These are phyloP conservation scores for Actinomortierella wolfii DNA, from an alignment of 371 early-diverging fungal genomes.

Conservation along the genomic window DNA sequence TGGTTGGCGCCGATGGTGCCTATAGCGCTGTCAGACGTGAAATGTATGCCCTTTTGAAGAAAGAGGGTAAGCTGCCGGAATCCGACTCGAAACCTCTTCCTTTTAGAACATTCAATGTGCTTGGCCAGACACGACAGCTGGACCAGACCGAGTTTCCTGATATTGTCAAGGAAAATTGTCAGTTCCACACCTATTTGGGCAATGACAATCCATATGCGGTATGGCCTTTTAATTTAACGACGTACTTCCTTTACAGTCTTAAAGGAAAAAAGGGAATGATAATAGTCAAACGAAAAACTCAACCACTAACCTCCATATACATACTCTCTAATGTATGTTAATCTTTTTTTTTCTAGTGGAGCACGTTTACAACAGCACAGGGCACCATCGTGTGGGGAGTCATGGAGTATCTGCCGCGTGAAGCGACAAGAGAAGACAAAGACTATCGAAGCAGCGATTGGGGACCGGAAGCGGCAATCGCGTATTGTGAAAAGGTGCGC, in stretches of 20 bases:
- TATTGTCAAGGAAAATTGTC: no score
- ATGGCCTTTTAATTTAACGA: not conserved
- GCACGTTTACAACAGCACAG: slow-evolving; percentile 4
- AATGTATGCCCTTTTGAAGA: slow-evolving; percentile 7
- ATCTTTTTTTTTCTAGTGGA: slow-evolving; percentile 3
- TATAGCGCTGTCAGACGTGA: slow-evolving; percentile 4
- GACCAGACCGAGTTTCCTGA: no score
- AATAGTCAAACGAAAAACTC: not conserved
- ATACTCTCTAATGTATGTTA: no score
- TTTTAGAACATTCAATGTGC: no score
- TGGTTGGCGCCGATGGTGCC: slow-evolving; percentile 9
- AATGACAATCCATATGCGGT: slow-evolving; percentile 10
- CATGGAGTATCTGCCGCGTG: not conserved
- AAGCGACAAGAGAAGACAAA: not conserved
- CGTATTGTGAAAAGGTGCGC: slow-evolving; percentile 4
- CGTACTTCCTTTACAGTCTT: not conserved
- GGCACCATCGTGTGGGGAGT: slow-evolving; percentile 9
- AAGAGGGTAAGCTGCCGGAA: slow-evolving; percentile 1
- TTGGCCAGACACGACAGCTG: no score
- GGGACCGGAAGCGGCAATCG: slow-evolving; percentile 7
- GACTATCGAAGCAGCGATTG: slow-evolving; percentile 7
- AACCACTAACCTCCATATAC: no score
- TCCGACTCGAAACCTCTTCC: not conserved
- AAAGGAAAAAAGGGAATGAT: not conserved
- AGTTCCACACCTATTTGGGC: slow-evolving; percentile 11